A percentile compares a stretch with the other conserved stretches of the same genome.
Evolutionary conservation across 2,329 filamentous ascomycete genomes (phyloP).

Genomic region (Sporothrix schenckii): DNA sequence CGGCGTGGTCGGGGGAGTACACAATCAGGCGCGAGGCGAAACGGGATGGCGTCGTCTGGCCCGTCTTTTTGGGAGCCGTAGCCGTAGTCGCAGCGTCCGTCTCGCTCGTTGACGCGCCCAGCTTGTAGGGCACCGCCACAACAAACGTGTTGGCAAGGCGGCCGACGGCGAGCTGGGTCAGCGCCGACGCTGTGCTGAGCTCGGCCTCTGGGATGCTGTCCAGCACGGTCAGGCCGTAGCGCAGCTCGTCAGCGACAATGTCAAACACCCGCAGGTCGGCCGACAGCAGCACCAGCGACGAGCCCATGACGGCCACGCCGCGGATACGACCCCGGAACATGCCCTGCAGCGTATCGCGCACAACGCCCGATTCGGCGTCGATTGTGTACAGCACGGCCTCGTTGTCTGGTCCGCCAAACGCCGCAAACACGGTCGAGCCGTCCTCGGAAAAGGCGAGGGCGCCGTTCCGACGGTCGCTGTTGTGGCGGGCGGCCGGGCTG

Average conservation of each 20-base stretch:
- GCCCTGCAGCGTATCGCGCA: conserved; percentile 68
- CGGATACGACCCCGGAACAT: conserved; percentile 68
- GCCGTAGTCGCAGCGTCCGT: background rate
- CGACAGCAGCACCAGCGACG: conserved; percentile 75
- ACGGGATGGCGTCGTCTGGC: conserved; percentile 33
- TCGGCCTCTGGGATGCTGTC: conserved; percentile 43
- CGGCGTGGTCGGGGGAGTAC: conserved; percentile 61
- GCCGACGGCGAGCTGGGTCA: conserved; percentile 74
- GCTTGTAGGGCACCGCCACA: conserved; percentile 54
- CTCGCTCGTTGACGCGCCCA: background rate
- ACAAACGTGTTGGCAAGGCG: conserved; percentile 66
- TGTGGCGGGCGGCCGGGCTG: conserved; percentile 38
- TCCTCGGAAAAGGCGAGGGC: conserved; percentile 79
- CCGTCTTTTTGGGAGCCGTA: background rate
- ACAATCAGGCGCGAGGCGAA: conserved; percentile 63
- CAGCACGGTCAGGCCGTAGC: conserved; percentile 65
- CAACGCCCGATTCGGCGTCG: conserved; percentile 67
- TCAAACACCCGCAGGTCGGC: conserved; percentile 79
- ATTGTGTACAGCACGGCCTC: conserved; percentile 73
- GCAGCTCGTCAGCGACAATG: conserved; percentile 74
- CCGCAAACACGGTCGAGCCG: conserved; percentile 77
- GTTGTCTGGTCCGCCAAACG: conserved; percentile 57
- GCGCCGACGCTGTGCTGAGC: conserved; percentile 41
- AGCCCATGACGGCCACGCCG: conserved; percentile 70
- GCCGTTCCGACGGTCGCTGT: conserved; percentile 53